Evolutionary conservation across 768 basidiomycete species (phyloP).

Genomic region (Suillus placidus): DNA sequence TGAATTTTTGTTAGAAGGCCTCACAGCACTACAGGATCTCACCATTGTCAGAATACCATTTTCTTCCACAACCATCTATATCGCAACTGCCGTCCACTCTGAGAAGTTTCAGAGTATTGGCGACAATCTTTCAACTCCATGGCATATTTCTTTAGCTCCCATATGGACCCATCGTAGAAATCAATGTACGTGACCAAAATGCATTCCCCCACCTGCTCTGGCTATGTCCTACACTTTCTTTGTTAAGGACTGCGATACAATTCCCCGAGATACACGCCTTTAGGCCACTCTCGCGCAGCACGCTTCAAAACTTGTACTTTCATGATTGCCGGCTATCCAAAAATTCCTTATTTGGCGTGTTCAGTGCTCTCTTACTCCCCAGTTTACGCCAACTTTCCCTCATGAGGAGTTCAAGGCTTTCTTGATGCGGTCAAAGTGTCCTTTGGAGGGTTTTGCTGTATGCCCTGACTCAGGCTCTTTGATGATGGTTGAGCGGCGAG

Average conservation of each 20-base stretch:
- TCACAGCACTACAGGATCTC: slow-evolving; percentile 23
- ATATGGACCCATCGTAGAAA: slow-evolving; percentile 22
- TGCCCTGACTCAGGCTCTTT: too few relatives aligned
- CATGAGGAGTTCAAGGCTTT: too few relatives aligned
- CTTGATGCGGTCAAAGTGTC: too few relatives aligned
- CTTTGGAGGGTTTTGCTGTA: too few relatives aligned
- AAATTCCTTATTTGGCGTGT: not conserved
- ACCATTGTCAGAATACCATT: slow-evolving; percentile 8
- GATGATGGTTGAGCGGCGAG: too few relatives aligned
- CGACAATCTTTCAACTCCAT: too few relatives aligned
- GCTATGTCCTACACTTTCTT: not conserved
- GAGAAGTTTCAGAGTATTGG: slow-evolving; percentile 17
- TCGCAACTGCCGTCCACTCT: slow-evolving; percentile 9
- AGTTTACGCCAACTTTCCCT: slow-evolving; percentile 13
- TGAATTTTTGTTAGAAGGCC: slow-evolving; percentile 4
- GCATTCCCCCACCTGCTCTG: slow-evolving; percentile 10
- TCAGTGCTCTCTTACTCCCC: slow-evolving; percentile 22
- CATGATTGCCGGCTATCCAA: slow-evolving; percentile 10
- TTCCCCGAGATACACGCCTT: not conserved
- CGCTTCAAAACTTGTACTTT: slow-evolving; percentile 15
- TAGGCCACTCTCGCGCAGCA: not conserved
- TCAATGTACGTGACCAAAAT: slow-evolving; percentile 1
- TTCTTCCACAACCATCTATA: slow-evolving; percentile 4
- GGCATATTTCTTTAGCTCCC: slow-evolving; percentile 11
- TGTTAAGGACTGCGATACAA: slow-evolving; percentile 12